Evolutionary conservation across 257 asterid genomes (phyloP).

Genomic region (Rhazya stricta): DNA sequence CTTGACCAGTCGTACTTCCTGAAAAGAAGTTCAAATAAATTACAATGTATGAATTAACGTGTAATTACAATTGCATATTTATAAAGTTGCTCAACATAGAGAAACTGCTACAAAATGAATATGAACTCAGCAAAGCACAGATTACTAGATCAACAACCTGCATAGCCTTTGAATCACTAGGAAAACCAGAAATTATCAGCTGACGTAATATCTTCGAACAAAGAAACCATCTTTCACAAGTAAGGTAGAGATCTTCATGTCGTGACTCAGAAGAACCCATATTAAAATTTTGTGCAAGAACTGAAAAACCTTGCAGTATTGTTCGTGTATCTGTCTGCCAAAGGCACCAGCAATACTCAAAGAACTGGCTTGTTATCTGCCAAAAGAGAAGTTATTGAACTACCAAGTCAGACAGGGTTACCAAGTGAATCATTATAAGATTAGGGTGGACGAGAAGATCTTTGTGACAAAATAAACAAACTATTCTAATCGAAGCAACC

Average conservation of each 20-base stretch:
- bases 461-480: not conserved
- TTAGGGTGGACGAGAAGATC: not conserved
- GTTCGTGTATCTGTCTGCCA: slow-evolving; percentile 91
- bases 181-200: slow-evolving; percentile 79
- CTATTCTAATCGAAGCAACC: not conserved
- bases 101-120: slow-evolving; percentile 14
- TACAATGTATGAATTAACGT: slow-evolving; percentile 3
- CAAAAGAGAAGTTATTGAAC: slow-evolving; percentile 39
- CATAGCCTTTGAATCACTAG: slow-evolving; percentile 63
- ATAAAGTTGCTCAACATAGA: not conserved
- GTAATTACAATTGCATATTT: not conserved
- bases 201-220: slow-evolving; percentile 88
- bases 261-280: slow-evolving; percentile 44
- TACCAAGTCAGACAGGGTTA: slow-evolving; percentile 20
- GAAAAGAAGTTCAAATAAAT: slow-evolving; percentile 21
- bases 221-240: slow-evolving; percentile 94
- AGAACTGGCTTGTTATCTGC: slow-evolving; percentile 92
- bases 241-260: slow-evolving; percentile 69
- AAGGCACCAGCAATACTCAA: slow-evolving; percentile 96
- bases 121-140: not conserved
- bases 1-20: slow-evolving; percentile 95
- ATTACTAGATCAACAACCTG: slow-evolving; percentile 44
- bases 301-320: slow-evolving; percentile 68
- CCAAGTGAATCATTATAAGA: not conserved
- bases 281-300: slow-evolving; percentile 60